A percentile compares a stretch with the other conserved stretches of the same genome.
These are phyloP conservation scores for Globisporangium polare DNA, from an alignment of 352 stramenopile genomes.

Conservation along the genomic window DNA sequence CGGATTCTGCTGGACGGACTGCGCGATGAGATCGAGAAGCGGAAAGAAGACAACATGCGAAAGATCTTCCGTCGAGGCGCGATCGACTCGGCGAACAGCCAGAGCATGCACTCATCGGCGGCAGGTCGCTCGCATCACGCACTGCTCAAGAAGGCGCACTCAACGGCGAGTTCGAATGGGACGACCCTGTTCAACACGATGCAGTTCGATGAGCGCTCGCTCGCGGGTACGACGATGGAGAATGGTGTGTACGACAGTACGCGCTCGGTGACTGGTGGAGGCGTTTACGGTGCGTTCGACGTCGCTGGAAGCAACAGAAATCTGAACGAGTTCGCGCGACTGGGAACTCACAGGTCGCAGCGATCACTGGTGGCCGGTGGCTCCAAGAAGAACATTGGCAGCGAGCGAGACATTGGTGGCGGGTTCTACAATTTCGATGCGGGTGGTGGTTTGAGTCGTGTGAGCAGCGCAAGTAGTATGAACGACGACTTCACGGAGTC, in stretches of 20 bases:
- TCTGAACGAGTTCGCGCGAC: slow-evolving; percentile 7
- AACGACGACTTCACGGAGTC: slow-evolving; percentile 33
- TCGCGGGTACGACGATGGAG: slow-evolving; percentile 30
- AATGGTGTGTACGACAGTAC: slow-evolving; percentile 27
- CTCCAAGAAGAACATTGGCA: slow-evolving; percentile 20
- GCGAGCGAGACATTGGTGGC: slow-evolving; percentile 21
- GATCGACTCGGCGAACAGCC: slow-evolving; percentile 14
- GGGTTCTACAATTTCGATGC: slow-evolving; percentile 30
- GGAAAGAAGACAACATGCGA: slow-evolving; percentile 58
- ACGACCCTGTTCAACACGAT: slow-evolving; percentile 35
- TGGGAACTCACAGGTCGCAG: slow-evolving; percentile 19
- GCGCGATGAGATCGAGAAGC: slow-evolving; percentile 82
- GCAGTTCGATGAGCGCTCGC: slow-evolving; percentile 40
- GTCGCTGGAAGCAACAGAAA: slow-evolving; percentile 26
- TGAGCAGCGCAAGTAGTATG: slow-evolving; percentile 50
- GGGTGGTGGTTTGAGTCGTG: slow-evolving; percentile 27
- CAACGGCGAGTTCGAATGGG: slow-evolving; percentile 20
- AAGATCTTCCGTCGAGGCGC: slow-evolving; percentile 38
- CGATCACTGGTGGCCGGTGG: slow-evolving; percentile 26
- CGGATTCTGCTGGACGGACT: slow-evolving; percentile 70
- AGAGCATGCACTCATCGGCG: slow-evolving; percentile 14
- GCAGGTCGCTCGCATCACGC: background rate
- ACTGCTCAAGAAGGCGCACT: slow-evolving; percentile 11
- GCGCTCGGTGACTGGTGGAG: slow-evolving; percentile 17
- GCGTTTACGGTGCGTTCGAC: slow-evolving; percentile 11